Conservation (phyloP, 495 filamentous ascomycete genomes). For the Melanomma pulvis-pyrius region DNA sequence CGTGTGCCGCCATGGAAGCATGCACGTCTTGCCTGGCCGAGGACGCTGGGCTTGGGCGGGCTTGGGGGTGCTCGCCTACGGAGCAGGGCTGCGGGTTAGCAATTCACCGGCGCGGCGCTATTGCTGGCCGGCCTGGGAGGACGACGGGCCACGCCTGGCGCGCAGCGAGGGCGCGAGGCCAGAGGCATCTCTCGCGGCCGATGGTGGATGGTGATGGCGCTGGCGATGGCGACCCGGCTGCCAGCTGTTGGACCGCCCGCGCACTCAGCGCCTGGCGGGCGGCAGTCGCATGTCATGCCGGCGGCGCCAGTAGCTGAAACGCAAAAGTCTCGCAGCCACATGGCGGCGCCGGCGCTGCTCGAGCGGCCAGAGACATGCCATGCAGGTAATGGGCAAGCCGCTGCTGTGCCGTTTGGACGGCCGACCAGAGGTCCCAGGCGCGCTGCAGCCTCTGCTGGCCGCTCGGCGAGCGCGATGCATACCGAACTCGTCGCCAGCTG, state of each 20-base stretch:
- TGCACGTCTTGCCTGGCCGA: constrained; percentile 19
- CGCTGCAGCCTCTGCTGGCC: neutral
- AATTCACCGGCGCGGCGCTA: neutral
- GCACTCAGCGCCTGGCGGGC: neutral
- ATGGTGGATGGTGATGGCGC: neutral
- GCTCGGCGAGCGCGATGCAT: constrained; percentile 26
- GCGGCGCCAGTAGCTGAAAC: constrained; percentile 17
- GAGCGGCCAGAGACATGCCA: constrained; percentile 4
- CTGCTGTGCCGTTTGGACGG: constrained; percentile 23
- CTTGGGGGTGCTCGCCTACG: neutral
- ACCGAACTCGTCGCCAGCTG: constrained; percentile 1
- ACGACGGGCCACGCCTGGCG: constrained; percentile 26
- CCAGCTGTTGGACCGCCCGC: neutral
- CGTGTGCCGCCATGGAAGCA: constrained; percentile 27
- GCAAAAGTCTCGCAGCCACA: constrained; percentile 15
- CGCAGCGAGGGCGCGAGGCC: neutral
- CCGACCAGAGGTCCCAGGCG: neutral
- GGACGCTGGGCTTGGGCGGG: constrained; percentile 3
- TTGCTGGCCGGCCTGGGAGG: constrained; percentile 27
- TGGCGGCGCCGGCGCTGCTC: constrained; percentile 12
- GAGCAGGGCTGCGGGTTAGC: neutral
- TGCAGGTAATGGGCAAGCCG: constrained; percentile 12
- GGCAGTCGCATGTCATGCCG: constrained; percentile 17
- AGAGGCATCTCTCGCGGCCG: neutral
- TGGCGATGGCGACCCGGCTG: constrained; percentile 5